Conservation (phyloP, 2,329 filamentous ascomycete species). For the Colletotrichum eremochloae region DNA sequence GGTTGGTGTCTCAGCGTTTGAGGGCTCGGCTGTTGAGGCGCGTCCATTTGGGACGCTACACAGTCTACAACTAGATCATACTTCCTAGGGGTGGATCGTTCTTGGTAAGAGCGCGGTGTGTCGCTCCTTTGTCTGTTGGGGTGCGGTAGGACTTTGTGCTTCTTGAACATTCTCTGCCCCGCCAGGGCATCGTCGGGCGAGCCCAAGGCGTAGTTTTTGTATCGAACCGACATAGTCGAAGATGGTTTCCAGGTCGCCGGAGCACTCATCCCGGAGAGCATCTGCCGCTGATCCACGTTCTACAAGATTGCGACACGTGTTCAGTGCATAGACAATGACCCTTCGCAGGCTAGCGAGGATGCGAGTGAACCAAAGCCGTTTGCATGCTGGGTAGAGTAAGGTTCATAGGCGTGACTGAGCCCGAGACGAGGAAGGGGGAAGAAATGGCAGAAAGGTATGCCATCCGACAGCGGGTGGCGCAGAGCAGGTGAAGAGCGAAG, state of each 20-base stretch:
- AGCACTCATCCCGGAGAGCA: slow-evolving; percentile 44
- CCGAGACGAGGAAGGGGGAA: slow-evolving; percentile 3
- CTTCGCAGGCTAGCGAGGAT: slow-evolving; percentile 39
- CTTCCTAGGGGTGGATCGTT: slow-evolving; percentile 41
- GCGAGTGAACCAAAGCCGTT: slow-evolving; percentile 15
- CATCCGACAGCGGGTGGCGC: not conserved
- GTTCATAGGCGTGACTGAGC: slow-evolving; percentile 24
- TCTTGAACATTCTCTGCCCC: slow-evolving; percentile 59
- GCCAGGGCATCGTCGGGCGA: slow-evolving; percentile 47
- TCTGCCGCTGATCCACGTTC: slow-evolving; percentile 5
- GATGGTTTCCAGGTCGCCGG: slow-evolving; percentile 45
- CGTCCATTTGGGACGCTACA: slow-evolving; percentile 41
- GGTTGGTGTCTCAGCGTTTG: slow-evolving; percentile 58
- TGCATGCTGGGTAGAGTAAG: slow-evolving; percentile 40
- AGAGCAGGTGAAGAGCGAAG: not conserved
- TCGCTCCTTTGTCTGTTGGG: slow-evolving; percentile 44
- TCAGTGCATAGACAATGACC: slow-evolving; percentile 30
- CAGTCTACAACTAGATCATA: slow-evolving; percentile 43
- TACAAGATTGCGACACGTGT: slow-evolving; percentile 12
- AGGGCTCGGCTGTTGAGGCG: slow-evolving; percentile 54
- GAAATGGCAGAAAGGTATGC: not conserved
- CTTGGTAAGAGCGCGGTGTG: slow-evolving; percentile 32
- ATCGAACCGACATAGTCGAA: slow-evolving; percentile 52
- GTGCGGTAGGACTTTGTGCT: slow-evolving; percentile 59
- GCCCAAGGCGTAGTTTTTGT: slow-evolving; percentile 48